A percentile compares a stretch with the other conserved stretches of the same genome.
These are phyloP conservation scores for Xerocomellus dryophilus DNA, from an alignment of 768 basidiomycete genomes.

Conservation along the genomic window DNA sequence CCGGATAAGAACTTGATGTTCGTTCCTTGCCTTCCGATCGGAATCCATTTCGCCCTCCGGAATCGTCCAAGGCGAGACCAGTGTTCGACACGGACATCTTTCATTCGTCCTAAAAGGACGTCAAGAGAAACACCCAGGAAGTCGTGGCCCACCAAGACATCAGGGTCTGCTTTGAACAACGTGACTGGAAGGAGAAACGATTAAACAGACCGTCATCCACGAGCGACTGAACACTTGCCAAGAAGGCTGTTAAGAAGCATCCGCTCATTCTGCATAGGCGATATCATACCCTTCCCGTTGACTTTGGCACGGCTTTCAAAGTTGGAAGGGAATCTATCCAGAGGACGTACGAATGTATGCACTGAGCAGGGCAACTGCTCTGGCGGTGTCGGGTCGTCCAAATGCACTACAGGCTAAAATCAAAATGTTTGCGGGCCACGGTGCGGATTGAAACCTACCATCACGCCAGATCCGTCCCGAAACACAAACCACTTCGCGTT, in stretches of 20 bases:
- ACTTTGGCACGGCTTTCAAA: conserved; percentile 71
- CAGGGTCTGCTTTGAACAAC: conserved; percentile 86
- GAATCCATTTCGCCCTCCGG: conserved; percentile 78
- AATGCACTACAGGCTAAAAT: conserved; percentile 51
- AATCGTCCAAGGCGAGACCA: conserved; percentile 95
- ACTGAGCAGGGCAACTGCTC: conserved; percentile 80
- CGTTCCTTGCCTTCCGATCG: conserved; percentile 74
- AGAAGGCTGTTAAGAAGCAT: conserved; percentile 81
- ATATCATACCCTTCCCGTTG: conserved; percentile 66
- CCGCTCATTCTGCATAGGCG: conserved; percentile 76
- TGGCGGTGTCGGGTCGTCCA: conserved; percentile 91
- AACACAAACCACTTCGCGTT: conserved; percentile 87
- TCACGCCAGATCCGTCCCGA: conserved; percentile 82
- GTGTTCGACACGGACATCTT: conserved; percentile 85
- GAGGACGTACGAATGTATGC: conserved; percentile 85
- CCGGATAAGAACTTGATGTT: conserved; percentile 84
- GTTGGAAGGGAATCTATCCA: conserved; percentile 80
- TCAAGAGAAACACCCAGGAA: conserved; percentile 89
- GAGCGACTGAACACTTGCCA: conserved; percentile 40
- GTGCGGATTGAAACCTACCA: conserved; percentile 36
- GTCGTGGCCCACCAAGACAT: conserved; percentile 92
- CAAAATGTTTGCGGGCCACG: background rate
- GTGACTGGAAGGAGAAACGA: conserved; percentile 43
- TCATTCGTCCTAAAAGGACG: conserved; percentile 86
- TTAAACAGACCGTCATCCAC: background rate